A percentile compares a stretch with the other conserved stretches of the same genome.
These are phyloP conservation scores for Alternaria incomplexa DNA, from an alignment of 2,329 filamentous ascomycete species.

Conservation along the genomic window DNA sequence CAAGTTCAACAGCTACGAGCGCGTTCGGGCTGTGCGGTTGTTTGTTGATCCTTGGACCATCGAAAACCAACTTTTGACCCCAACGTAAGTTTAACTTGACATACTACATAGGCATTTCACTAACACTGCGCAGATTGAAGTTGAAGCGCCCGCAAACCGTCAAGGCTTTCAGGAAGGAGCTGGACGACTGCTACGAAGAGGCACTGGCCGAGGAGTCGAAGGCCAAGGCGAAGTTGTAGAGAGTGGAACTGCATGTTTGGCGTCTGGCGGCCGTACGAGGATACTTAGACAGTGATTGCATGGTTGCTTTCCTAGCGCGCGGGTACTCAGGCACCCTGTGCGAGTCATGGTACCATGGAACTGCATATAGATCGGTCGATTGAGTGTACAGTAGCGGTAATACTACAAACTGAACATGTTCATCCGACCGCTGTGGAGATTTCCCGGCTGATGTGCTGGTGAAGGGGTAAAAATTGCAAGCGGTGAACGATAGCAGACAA, in stretches of 20 bases:
- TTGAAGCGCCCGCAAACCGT: constrained; percentile 72
- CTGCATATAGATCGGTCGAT: neutral
- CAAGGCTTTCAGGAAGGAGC: constrained; percentile 64
- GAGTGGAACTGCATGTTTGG: neutral
- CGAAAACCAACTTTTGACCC: constrained; percentile 88
- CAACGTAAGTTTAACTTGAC: constrained; percentile 70
- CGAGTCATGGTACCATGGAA: neutral
- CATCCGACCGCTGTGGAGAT: neutral
- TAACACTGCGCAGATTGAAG: constrained; percentile 62
- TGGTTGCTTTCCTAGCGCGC: constrained; percentile 5
- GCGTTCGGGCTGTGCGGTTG: constrained; percentile 74
- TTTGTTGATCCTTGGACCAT: constrained; percentile 90
- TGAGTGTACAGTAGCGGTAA: constrained; percentile 1
- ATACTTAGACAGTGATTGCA: neutral
- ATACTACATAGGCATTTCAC: neutral
- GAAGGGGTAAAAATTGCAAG: neutral
- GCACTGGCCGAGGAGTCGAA: constrained; percentile 52
- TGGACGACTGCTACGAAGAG: constrained; percentile 68
- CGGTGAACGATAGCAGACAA: constrained; percentile 7
- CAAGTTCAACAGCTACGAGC: constrained; percentile 93
- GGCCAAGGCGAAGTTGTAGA: constrained; percentile 57
- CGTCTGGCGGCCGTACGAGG: neutral
- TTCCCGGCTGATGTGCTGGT: neutral
- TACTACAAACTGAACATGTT: neutral
- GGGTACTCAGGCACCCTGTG: neutral